These are phyloP conservation scores for Fusarium keratoplasticum DNA, from an alignment of 2,329 filamentous ascomycete species.

Conservation along the genomic window DNA sequence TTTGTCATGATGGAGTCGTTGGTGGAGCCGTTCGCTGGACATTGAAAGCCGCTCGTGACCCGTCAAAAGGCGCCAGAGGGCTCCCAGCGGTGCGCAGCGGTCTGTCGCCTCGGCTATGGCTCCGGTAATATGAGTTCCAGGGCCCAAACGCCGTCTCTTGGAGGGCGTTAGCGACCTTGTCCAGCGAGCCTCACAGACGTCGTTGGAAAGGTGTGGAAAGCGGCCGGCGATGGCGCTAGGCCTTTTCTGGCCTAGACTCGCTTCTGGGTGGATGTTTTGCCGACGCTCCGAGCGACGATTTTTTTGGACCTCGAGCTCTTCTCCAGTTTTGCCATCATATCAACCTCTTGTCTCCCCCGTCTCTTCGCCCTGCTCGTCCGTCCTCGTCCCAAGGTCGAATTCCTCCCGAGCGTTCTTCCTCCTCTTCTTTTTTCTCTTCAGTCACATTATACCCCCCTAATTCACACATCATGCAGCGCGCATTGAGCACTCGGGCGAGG, in stretches of 20 bases:
- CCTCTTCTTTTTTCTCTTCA: conserved; percentile 46
- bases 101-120: conserved; percentile 37
- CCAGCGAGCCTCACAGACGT: conserved; percentile 41
- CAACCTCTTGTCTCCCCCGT: conserved; percentile 38
- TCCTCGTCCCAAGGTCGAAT: conserved; percentile 45
- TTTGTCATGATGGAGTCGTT: conserved; percentile 37
- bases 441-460: conserved; percentile 46
- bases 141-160: conserved; percentile 3
- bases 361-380: conserved; percentile 31
- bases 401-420: conserved; percentile 39
- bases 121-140: conserved; percentile 35
- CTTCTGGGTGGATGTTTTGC: conserved; percentile 53
- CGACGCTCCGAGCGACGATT: conserved; percentile 55
- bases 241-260: conserved; percentile 46
- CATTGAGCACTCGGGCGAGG: conserved; percentile 83
- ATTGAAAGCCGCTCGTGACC: conserved; percentile 38
- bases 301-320: conserved; percentile 49
- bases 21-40: conserved; percentile 32
- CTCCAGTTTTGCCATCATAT: conserved; percentile 44
- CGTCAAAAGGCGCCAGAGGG: conserved; percentile 16
- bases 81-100: neutral
- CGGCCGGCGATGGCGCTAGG: conserved; percentile 44
- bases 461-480: conserved; percentile 87
- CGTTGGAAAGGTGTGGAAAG: conserved; percentile 55
- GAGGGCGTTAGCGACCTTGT: conserved; percentile 20